Evolutionary conservation across 2,329 filamentous ascomycete species (phyloP), one percentile per base, ranked within the genome.

Genomic region (Diaporthe sp.): DNA sequence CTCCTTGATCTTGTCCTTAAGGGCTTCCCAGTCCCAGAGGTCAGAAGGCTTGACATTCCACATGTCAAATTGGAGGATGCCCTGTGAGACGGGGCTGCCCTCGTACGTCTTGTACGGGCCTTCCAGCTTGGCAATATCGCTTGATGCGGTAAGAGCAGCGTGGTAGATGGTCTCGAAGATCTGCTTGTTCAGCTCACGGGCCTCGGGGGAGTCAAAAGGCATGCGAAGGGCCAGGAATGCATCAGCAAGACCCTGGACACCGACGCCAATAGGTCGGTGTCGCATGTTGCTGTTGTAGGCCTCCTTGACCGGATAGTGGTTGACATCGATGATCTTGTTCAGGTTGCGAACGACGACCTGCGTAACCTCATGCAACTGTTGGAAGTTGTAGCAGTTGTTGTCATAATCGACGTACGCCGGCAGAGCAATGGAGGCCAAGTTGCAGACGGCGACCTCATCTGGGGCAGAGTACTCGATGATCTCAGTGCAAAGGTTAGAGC

Each of bases 131-230:
- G 97, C 95, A 79, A 98, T 87, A 75, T 98, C 92, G 82, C 94
- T 92, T 0, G 97, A 99, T 31, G 95, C 94, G 73, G 96, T 98
- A 78, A 98, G 88, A 75, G 95, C 95, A 83, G 93, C 97, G 84
- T 99, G 97, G 88, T 99, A 99, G 85, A 99, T 98, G 78, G 97
- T 99, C 90, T 99, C 97, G 79, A 99, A 99, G 85, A 99, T 98
- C 86, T 99, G 95, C 82, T 94, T 96, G 90, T 99, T 99, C 82
- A 99, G 91, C 84, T 97, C 91, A 80, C 93, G 94, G 78, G 97
- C 97, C 87, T 98, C 95, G 7, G 95, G 92, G 22, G 97, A 99
- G 85, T 99, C 97, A 82, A 99, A 99, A 44, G 97, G 96, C 89
- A 98, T 91, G 82, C 97, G 96, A 72, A 99, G 92, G 79, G 97